Evolutionary conservation across 495 filamentous ascomycete species (phyloP).

Genomic region (Neurospora hispaniola): DNA sequence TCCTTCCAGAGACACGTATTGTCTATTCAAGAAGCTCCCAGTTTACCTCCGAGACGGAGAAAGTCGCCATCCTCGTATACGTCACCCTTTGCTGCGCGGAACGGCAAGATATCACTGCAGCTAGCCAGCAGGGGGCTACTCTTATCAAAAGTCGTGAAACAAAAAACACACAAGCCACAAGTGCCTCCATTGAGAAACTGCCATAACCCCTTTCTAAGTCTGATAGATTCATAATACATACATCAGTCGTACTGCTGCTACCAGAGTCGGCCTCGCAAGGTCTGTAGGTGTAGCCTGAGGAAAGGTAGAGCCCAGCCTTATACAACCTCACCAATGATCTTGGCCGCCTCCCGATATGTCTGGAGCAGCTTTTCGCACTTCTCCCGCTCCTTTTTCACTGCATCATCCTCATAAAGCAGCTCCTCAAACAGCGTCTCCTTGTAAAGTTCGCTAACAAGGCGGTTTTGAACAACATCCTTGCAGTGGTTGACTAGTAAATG

Average conservation of each 20-base stretch:
- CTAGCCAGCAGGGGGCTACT: neutral
- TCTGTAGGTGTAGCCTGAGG: neutral
- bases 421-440: conserved; percentile 89
- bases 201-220: neutral
- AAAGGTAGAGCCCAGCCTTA: conserved; percentile 28
- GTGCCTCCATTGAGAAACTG: neutral
- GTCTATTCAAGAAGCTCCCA: neutral
- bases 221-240: neutral
- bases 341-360: conserved; percentile 93
- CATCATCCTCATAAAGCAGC: conserved; percentile 92
- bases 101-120: neutral
- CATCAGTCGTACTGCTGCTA: neutral
- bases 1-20: too few relatives aligned
- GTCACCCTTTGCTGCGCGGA: neutral
- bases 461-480: conserved; percentile 95
- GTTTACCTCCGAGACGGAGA: neutral
- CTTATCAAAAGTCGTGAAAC: neutral
- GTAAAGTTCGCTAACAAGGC: conserved; percentile 91
- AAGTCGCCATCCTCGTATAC: neutral
- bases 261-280: neutral
- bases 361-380: conserved; percentile 92
- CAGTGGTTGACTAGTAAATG: conserved; percentile 96
- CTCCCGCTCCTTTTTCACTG: conserved; percentile 90
- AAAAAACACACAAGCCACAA: neutral
- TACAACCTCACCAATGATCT: conserved; percentile 93